Base-by-base conservation (phyloP, 2,329 filamentous ascomycete species). In the Epicoccum nigrum region DNA sequence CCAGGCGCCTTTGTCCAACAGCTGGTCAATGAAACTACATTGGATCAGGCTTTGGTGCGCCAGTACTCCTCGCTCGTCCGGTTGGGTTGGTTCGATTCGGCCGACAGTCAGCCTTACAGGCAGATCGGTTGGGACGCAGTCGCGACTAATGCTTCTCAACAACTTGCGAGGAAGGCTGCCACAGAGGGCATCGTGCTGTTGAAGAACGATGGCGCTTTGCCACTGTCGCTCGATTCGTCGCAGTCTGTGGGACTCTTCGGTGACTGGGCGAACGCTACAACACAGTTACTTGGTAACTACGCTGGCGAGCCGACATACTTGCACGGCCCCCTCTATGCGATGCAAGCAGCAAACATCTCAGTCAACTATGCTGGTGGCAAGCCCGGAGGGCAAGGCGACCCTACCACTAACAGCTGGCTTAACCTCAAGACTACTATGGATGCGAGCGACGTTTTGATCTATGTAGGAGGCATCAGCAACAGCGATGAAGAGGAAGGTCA, bases 271-370 rank as follows among this genome's bases (percentile, higher is more conserved):
- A 83, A 83, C 49, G 80, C 81, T 2, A 62, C 57, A 2, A 73
- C 71, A 3, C 77, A 84, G 55, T 77, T 87, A 74, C 81, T 83
- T 40, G 85, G 84, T 1, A 84, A 83, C 56, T 87, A 87, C 67
- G 75, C 67, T 43, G 84, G 85, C 27, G 68, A 76, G 2, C 76
- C 85, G 0, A 82, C 82, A 0, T 86, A 82, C 65, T 71, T 82
- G 2, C 78, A 76, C 57, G 79, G 77, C 12, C 84, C 83, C 0
- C 70, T 83, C 0, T 77, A 77, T 20, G 82, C 84, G 7, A 76
- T 82, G 5, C 63, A 80, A 28, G 67, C 76, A 11, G 74, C 79
- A 3, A 75, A 76, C 1, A 69, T 80, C 21, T 62, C 53, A 0
- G 54, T 70, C n/a, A 60, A 68, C 48, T 69, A 69, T n/a, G 65